Percentiles rank a stretch among this genome's conserved stretches.
Conservation (phyloP, 345 rosid genomes). For the Salix exigua region DNA sequence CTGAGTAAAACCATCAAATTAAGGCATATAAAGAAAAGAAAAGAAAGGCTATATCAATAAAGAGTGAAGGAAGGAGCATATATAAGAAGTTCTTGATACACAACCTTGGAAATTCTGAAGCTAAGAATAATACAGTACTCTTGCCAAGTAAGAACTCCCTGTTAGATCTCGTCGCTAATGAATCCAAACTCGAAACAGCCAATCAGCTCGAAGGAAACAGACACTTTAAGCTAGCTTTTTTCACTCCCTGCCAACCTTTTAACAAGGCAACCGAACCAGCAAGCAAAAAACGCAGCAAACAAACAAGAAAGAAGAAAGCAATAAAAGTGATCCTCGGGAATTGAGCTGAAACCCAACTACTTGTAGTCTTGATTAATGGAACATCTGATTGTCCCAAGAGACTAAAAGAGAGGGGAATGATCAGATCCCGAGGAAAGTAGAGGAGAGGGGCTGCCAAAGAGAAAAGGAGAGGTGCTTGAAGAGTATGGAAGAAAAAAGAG, state of each 20-base stretch:
- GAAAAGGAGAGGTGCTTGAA: slow-evolving; percentile 8
- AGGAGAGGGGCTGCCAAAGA: slow-evolving; percentile 5
- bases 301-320: slow-evolving; percentile 14
- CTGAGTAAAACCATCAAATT: not conserved
- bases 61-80: slow-evolving; percentile 3
- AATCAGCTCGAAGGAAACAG: slow-evolving; percentile 3
- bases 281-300: slow-evolving; percentile 25
- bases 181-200: slow-evolving; percentile 5
- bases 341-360: slow-evolving; percentile 34
- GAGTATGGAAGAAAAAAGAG: slow-evolving; percentile 46
- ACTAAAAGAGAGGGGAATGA: slow-evolving; percentile 22
- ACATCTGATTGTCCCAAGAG: slow-evolving; percentile 7
- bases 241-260: slow-evolving; percentile 9
- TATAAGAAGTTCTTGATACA: slow-evolving; percentile 12
- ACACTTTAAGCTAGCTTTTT: slow-evolving; percentile 9
- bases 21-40: not conserved
- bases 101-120: slow-evolving; percentile 22
- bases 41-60: not conserved
- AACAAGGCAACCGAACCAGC: slow-evolving; percentile 26
- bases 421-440: slow-evolving; percentile 68
- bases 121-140: not conserved
- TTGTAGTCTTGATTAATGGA: not conserved
- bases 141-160: slow-evolving; percentile 12
- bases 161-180: slow-evolving; percentile 28
- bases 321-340: slow-evolving; percentile 55